Conservation (phyloP, 805 yeast genomes). For the Ogataea parapolymorpha region DNA sequence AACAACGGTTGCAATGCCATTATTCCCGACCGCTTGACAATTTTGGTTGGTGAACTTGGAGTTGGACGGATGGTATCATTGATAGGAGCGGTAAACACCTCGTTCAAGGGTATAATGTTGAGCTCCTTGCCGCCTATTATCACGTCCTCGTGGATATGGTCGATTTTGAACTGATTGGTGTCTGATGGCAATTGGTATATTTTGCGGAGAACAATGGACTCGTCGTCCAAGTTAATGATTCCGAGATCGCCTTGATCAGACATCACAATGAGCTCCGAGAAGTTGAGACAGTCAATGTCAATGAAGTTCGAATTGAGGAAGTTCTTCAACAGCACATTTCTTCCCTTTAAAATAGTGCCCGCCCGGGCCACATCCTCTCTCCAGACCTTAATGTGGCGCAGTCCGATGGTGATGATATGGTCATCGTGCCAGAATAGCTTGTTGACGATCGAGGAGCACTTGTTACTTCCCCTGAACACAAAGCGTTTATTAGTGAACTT, state of each 20-base stretch:
- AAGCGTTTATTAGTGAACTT: constrained; percentile 29
- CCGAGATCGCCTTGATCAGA: constrained; percentile 36
- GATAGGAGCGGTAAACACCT: constrained; percentile 8
- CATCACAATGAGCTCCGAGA: constrained; percentile 36
- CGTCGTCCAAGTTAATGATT: constrained; percentile 28
- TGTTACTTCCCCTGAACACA: constrained; percentile 48
- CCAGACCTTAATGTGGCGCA: constrained; percentile 65
- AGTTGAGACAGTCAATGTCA: constrained; percentile 34
- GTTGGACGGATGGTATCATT: constrained; percentile 21
- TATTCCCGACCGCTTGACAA: constrained; percentile 29
- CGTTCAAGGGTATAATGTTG: constrained; percentile 15
- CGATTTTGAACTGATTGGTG: constrained; percentile 24
- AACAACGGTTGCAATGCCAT: constrained; percentile 31
- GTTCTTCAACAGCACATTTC: constrained; percentile 54
- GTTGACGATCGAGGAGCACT: constrained; percentile 58
- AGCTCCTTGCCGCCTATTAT: constrained; percentile 19
- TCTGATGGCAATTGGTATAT: constrained; percentile 17
- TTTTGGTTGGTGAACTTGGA: constrained; percentile 28
- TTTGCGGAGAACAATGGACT: constrained; percentile 19
- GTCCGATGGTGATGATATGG: constrained; percentile 51
- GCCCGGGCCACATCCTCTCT: constrained; percentile 24
- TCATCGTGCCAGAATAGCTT: constrained; percentile 55
- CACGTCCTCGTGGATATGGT: constrained; percentile 17
- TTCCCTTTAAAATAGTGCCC: constrained; percentile 43
- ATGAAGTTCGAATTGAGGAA: constrained; percentile 50